phyloP scores from a whole-genome alignment of 2,329 filamentous ascomycete genomes.

The Mycocentrospora acerina region DNA sequence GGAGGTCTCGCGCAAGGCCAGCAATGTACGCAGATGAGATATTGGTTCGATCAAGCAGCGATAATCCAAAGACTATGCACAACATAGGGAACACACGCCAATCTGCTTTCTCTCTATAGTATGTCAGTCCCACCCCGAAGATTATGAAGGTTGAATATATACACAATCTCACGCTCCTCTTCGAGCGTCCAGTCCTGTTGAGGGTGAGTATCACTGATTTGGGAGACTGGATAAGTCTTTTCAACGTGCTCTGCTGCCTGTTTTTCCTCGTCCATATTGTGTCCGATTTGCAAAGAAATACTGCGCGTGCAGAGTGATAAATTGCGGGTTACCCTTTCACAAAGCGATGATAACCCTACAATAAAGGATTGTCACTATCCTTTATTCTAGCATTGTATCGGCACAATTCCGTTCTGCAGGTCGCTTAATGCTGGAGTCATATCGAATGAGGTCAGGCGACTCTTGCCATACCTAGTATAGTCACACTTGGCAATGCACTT shows the following conservation, averaged over 20 bases:
- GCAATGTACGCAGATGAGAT: constrained; percentile 27
- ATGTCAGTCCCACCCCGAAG: background rate
- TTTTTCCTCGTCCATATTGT: constrained; percentile 7
- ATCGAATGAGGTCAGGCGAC: too few species aligned
- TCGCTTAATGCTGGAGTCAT: too few species aligned
- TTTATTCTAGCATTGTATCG: too few species aligned
- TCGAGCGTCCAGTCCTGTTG: constrained; percentile 33
- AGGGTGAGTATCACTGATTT: constrained; percentile 3
- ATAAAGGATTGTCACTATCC: too few species aligned
- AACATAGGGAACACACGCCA: constrained; percentile 37
- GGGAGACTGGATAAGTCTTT: constrained; percentile 7
- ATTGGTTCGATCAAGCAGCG: constrained; percentile 25
- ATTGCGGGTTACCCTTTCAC: too few species aligned
- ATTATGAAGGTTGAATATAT: background rate
- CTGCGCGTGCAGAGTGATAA: too few species aligned
- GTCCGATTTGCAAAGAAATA: too few species aligned
- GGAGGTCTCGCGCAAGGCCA: constrained; percentile 15
- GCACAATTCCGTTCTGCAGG: too few species aligned
- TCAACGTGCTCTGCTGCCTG: constrained; percentile 13
- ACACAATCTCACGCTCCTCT: constrained; percentile 32
- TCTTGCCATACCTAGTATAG: too few species aligned
- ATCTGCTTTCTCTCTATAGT: constrained; percentile 30
- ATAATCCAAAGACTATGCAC: constrained; percentile 33
- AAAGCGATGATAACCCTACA: too few species aligned
- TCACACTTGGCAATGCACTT: too few species aligned